Percentiles rank a stretch among this genome's conserved stretches.
These are phyloP conservation scores for Trichoderma endophyticum DNA, from an alignment of 2,329 filamentous ascomycete species.

Conservation along the genomic window DNA sequence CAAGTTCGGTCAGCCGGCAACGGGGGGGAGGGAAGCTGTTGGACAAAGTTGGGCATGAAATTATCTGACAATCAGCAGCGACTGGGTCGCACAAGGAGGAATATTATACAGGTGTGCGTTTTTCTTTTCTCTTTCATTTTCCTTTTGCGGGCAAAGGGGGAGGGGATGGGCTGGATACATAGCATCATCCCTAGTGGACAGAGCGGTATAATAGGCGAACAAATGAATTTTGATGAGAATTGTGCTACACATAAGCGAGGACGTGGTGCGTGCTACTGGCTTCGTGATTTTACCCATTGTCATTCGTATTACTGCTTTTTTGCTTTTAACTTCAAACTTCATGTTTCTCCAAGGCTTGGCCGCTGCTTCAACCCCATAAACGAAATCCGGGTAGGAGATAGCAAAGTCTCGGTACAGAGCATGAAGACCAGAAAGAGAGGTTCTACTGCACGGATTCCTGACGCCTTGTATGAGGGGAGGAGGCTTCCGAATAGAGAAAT, in stretches of 20 bases:
- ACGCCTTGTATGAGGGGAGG: too few species aligned
- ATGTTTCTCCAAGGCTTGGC: neutral
- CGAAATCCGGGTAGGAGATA: neutral
- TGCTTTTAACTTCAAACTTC: neutral
- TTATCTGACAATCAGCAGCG: conserved; percentile 4
- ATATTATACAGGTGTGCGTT: neutral
- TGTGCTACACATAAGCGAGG: neutral
- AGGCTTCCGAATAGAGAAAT: conserved; percentile 12
- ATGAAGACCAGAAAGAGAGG: neutral
- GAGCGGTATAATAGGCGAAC: neutral
- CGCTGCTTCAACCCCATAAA: neutral
- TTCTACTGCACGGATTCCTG: too few species aligned
- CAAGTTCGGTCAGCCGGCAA: conserved; percentile 12
- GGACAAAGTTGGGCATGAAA: conserved; percentile 1
- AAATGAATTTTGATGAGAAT: neutral
- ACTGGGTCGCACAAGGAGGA: conserved; percentile 3
- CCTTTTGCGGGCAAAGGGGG: conserved; percentile 7
- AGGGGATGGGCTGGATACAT: neutral
- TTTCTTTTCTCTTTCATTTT: neutral
- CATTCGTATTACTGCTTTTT: neutral
- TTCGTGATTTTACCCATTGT: neutral
- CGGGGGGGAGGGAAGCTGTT: neutral
- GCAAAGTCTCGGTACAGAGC: neutral
- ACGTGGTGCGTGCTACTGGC: neutral
- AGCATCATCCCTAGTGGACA: neutral